Conservation (phyloP, 2,329 filamentous ascomycete genomes). For the Epichloe bromicola region DNA sequence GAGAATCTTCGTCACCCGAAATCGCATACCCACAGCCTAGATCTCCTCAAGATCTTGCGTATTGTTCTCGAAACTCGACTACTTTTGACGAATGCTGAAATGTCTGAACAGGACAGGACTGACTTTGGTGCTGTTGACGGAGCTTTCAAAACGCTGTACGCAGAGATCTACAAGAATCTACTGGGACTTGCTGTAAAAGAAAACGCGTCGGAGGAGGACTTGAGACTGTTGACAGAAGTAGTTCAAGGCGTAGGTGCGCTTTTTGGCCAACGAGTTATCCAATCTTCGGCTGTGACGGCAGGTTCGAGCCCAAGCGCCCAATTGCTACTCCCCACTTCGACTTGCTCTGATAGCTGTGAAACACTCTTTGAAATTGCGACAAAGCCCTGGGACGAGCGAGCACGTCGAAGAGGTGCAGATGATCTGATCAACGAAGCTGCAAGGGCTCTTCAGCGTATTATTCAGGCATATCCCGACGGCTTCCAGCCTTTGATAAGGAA, state of each 20-base stretch:
- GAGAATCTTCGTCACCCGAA: constrained; percentile 38
- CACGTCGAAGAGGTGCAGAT: constrained; percentile 15
- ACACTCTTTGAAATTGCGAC: constrained; percentile 19
- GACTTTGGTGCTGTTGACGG: constrained; percentile 24
- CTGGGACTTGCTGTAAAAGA: constrained; percentile 19
- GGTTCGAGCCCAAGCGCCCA: constrained; percentile 2
- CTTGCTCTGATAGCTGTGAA: constrained; percentile 26
- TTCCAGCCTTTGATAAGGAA: constrained; percentile 22
- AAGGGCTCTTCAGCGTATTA: constrained; percentile 26
- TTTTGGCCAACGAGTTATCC: constrained; percentile 22
- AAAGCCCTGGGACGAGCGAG: constrained; percentile 10
- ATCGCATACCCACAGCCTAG: constrained; percentile 35
- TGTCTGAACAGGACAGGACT: constrained; percentile 22
- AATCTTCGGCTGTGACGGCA: neutral
- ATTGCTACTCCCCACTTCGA: constrained; percentile 21
- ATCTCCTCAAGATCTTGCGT: constrained; percentile 37
- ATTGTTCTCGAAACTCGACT: constrained; percentile 35
- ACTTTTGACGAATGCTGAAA: constrained; percentile 21
- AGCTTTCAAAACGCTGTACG: constrained; percentile 28
- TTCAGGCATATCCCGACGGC: constrained; percentile 21
- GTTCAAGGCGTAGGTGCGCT: constrained; percentile 33
- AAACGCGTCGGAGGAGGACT: constrained; percentile 22
- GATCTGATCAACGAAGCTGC: constrained; percentile 29
- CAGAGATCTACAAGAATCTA: constrained; percentile 28
- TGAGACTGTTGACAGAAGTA: constrained; percentile 29